Evolutionary conservation across 2,329 filamentous ascomycete species (phyloP), one percentile per base, ranked within the genome.

Genomic region (Penicillium sp.): DNA sequence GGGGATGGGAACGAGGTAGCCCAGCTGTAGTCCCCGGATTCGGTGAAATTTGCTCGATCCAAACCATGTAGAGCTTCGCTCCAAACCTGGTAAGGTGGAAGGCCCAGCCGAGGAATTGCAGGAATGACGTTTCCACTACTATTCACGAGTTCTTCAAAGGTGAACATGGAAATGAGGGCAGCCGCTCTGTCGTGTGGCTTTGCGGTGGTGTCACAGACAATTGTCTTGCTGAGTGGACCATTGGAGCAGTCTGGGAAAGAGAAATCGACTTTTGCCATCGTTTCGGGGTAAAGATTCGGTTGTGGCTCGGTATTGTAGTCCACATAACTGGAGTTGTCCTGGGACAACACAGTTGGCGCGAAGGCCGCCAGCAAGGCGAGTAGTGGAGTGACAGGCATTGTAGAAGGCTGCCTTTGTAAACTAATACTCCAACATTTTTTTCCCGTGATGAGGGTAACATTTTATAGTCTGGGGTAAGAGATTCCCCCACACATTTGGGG

Each of bases 1-100:
- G 86, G 86, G 67, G 83, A 81, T 0, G 87, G 85, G 65, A 89
- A 89, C 0, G 82, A 85, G 0, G 87, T 89, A 0, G 86, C 83
- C 66, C 81, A 83, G 60, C 77, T 82, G 67, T 80, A 89, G 11
- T 81, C 72, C 2, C 81, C 82, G 13, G 72, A 74, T 6, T 70
- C 69, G n/a, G 79, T 78, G 69, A 85, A 86, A 31, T 80, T 76
- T 6, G 83, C 82, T 0, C 84, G 85, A 4, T 81, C 85, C 0
- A 89, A 76, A 1, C 87, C 87, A 65, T 88, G 86, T 0, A 88
- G 78, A 1, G 81, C 85, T 54, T 74, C 72, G 44, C 78, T 81
- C 83, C 84, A 87, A 76, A 84, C 86, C 62, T 83, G 76, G 62
- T 88, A 88, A 0, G 78, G 68, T 0, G 81, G 80, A 0, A 87